Conservation (phyloP, 331 rosid genomes). For the Dryas integrifolia region DNA sequence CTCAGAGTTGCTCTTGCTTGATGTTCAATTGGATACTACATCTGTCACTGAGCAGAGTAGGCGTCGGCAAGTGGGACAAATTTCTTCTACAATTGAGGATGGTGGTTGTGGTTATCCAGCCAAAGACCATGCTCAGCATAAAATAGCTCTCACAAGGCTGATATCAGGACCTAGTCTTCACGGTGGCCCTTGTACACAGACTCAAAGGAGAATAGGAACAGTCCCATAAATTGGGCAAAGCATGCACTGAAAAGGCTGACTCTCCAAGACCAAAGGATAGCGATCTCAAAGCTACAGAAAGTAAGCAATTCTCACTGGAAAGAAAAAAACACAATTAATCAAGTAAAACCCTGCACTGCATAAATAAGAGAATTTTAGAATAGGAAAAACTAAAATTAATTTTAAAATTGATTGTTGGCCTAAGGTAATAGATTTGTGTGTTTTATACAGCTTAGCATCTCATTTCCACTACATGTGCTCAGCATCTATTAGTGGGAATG, state of each 20-base stretch:
- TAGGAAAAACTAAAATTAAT: background rate
- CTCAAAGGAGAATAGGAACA: background rate
- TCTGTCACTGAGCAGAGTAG: background rate
- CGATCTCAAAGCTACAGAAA: background rate
- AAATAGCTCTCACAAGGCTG: background rate
- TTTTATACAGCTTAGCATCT: no score
- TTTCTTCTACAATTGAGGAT: background rate
- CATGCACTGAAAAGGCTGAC: background rate
- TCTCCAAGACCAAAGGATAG: background rate
- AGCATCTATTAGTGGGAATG: background rate
- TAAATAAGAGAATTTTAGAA: background rate
- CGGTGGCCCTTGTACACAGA: background rate
- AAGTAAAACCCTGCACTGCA: background rate
- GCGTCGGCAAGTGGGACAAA: background rate
- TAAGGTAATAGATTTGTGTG: no score
- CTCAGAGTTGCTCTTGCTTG: background rate
- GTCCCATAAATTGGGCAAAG: background rate
- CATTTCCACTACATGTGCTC: background rate
- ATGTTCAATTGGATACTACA: background rate
- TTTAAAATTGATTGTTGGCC: no score
- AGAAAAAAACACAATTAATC: background rate
- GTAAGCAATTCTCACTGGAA: background rate
- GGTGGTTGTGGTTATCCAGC: background rate
- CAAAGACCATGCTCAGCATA: background rate
- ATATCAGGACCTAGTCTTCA: background rate